These are phyloP conservation scores for Xylariaceae sp. DNA, from an alignment of 2,329 filamentous ascomycete genomes.

Conservation along the genomic window DNA sequence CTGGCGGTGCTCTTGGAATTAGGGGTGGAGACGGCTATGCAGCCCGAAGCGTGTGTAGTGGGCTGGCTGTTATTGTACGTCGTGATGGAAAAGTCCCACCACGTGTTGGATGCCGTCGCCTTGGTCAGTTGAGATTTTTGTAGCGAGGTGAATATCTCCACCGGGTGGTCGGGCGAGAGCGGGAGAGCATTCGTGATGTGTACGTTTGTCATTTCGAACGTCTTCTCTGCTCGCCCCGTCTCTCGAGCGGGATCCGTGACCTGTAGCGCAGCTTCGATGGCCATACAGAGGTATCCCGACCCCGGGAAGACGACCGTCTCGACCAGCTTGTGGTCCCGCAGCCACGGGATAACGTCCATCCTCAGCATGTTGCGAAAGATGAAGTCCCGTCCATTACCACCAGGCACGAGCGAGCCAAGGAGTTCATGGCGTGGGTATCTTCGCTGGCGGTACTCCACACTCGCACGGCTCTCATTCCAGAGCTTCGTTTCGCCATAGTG, in stretches of 20 bases:
- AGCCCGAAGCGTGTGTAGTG: slow-evolving; percentile 5
- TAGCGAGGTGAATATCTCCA: slow-evolving; percentile 7
- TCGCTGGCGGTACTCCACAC: slow-evolving; percentile 6
- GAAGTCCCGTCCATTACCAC: neutral
- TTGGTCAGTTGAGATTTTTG: slow-evolving; percentile 3
- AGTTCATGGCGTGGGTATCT: slow-evolving; percentile 8
- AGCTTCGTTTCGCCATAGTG: slow-evolving; percentile 1
- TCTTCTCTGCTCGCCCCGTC: slow-evolving; percentile 3
- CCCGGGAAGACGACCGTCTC: slow-evolving; percentile 33
- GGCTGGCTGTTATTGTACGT: neutral
- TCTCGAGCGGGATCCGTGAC: neutral
- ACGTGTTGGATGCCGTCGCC: neutral
- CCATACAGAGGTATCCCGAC: slow-evolving; percentile 39
- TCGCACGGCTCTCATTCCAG: slow-evolving; percentile 10
- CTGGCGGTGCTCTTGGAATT: no score
- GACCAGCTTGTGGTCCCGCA: slow-evolving; percentile 10
- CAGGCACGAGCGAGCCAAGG: slow-evolving; percentile 3
- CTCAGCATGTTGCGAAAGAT: slow-evolving; percentile 10
- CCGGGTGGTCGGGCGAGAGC: neutral
- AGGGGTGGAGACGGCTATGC: slow-evolving; percentile 7
- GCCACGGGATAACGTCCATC: slow-evolving; percentile 7
- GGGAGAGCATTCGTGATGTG: slow-evolving; percentile 13
- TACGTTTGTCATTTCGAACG: slow-evolving; percentile 10
- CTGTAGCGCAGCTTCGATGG: slow-evolving; percentile 33
- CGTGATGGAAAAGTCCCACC: slow-evolving; percentile 12